phyloP scores from a whole-genome alignment of 2,329 filamentous ascomycete genomes.

The Ophiostoma sp. region DNA sequence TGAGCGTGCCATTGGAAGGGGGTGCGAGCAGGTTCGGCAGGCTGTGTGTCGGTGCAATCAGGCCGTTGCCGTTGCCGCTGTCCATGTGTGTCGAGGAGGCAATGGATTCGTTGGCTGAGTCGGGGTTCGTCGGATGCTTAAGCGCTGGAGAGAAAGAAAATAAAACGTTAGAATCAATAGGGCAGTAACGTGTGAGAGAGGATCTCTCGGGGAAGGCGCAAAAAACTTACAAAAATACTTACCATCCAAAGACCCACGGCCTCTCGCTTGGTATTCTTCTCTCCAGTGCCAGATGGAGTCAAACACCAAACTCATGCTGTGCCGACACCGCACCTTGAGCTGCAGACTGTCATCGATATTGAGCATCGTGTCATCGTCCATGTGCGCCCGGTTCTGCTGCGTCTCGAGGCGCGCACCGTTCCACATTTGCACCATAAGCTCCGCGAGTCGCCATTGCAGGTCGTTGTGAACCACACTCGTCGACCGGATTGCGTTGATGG shows the following conservation, averaged over 20 bases:
- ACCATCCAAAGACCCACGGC: conserved; percentile 70
- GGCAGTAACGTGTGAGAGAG: not conserved
- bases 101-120: conserved; percentile 73
- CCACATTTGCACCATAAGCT: conserved; percentile 87
- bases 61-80: conserved; percentile 60
- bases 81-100: conserved; percentile 66
- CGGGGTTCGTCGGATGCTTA: conserved; percentile 83
- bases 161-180: not conserved
- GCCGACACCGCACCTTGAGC: conserved; percentile 77
- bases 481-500: conserved; percentile 67
- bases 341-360: conserved; percentile 70
- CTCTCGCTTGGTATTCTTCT: conserved; percentile 72
- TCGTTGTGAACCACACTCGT: conserved; percentile 78
- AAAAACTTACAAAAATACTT: conserved; percentile 40
- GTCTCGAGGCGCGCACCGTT: conserved; percentile 63
- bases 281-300: conserved; percentile 86
- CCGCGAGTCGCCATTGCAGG: conserved; percentile 74
- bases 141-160: conserved; percentile 54
- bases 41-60: conserved; percentile 48
- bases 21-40: conserved; percentile 51
- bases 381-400: conserved; percentile 46
- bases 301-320: conserved; percentile 83
- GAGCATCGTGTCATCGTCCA: conserved; percentile 51
- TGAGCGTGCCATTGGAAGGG: conserved; percentile 52
- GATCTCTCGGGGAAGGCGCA: not conserved